A percentile compares a stretch with the other conserved stretches of the same genome.
These are phyloP conservation scores for Coniophora puteana DNA, from an alignment of 1,284 basidiomycete species.

Conservation along the genomic window DNA sequence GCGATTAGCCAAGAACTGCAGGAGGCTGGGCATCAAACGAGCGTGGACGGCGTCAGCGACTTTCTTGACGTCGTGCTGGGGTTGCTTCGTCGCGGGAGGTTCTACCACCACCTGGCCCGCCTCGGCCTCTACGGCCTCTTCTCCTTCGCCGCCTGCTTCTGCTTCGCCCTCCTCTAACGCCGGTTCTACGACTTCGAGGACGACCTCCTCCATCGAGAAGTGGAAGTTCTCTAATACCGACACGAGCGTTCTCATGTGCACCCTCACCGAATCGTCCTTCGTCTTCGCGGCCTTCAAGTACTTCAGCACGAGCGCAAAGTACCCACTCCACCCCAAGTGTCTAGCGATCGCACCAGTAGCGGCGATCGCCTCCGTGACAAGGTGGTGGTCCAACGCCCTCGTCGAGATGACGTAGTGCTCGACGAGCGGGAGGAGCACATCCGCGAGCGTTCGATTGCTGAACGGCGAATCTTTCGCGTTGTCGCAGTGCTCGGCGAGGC, in stretches of 20 bases:
- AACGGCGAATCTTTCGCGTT: constrained; percentile 67
- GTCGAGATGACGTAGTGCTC: constrained; percentile 77
- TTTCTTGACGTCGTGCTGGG: constrained; percentile 28
- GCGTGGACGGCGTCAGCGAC: constrained; percentile 79
- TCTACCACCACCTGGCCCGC: constrained; percentile 24
- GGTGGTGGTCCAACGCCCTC: constrained; percentile 79
- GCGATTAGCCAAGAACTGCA: constrained; percentile 78
- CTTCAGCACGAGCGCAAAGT: constrained; percentile 78
- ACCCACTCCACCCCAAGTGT: constrained; percentile 81
- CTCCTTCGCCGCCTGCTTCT: no score
- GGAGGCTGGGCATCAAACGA: constrained; percentile 73
- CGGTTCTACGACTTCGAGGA: constrained; percentile 27
- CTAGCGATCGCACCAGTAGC: constrained; percentile 75
- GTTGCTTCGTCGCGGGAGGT: constrained; percentile 6
- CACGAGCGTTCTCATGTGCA: constrained; percentile 86
- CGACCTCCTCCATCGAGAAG: constrained; percentile 71
- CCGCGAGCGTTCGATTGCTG: constrained; percentile 71
- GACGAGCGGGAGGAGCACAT: constrained; percentile 87
- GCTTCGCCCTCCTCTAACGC: constrained; percentile 23
- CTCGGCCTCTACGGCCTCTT: constrained; percentile 29
- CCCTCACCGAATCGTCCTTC: constrained; percentile 75
- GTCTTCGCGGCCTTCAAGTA: constrained; percentile 76
- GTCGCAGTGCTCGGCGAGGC: constrained; percentile 82
- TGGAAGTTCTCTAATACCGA: constrained; percentile 90
- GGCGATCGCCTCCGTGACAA: constrained; percentile 88